phyloP scores from a whole-genome alignment of 2,329 filamentous ascomycete genomes.

The Blastomyces silverae region DNA sequence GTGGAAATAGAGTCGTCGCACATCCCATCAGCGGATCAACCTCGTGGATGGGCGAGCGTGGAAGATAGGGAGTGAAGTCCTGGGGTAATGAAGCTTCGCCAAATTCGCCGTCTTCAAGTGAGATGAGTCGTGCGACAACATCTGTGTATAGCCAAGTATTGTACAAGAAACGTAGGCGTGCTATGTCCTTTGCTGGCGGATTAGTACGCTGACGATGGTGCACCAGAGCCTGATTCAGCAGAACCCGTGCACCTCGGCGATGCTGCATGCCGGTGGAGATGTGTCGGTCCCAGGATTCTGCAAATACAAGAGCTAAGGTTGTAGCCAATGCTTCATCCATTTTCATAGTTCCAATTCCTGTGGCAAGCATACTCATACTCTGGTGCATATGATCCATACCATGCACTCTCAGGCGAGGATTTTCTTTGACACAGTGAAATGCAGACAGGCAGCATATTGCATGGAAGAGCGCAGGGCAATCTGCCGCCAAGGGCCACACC shows the following conservation, averaged over 20 bases:
- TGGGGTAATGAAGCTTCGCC: constrained; percentile 36
- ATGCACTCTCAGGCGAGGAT: constrained; percentile 51
- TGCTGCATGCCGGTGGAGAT: constrained; percentile 63
- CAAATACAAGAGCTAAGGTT: constrained; percentile 61
- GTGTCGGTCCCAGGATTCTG: constrained; percentile 64
- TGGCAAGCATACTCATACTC: constrained; percentile 54
- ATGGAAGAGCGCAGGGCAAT: constrained; percentile 60
- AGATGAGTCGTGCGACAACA: constrained; percentile 62
- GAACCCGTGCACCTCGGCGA: constrained; percentile 58
- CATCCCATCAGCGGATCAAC: constrained; percentile 68
- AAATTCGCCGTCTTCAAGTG: constrained; percentile 53
- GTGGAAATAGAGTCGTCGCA: constrained; percentile 59
- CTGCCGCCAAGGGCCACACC: constrained; percentile 60
- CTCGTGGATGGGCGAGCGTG: constrained; percentile 45
- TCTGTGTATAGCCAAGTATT: constrained; percentile 70
- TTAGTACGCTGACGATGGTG: constrained; percentile 30
- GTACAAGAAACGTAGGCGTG: constrained; percentile 56
- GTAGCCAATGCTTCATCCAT: constrained; percentile 61
- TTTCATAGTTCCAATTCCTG: constrained; percentile 57
- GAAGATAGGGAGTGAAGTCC: constrained; percentile 29
- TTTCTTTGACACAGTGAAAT: constrained; percentile 58
- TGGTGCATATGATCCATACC: constrained; percentile 64
- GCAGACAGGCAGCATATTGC: constrained; percentile 63
- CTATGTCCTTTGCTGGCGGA: constrained; percentile 8
- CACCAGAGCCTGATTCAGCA: constrained; percentile 55